Conservation (phyloP, 257 asterid genomes). For the Solanum sitiens region DNA sequence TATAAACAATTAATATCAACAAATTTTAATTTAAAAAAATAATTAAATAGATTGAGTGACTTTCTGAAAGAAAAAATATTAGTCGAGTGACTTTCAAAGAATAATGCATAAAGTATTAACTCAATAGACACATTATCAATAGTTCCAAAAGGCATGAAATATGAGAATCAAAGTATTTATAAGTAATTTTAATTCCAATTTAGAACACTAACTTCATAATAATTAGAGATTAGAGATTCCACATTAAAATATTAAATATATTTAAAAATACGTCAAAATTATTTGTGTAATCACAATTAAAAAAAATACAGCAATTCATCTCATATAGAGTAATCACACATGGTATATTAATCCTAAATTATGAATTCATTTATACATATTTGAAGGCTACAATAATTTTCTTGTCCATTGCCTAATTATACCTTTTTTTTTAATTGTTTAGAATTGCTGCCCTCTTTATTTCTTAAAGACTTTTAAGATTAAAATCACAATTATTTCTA, state of each 20-base stretch:
- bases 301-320: not conserved
- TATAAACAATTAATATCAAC: no score
- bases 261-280: not conserved
- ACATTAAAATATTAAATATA: not conserved
- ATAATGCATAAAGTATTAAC: no score
- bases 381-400: not conserved
- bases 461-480: no score
- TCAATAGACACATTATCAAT: no score
- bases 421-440: no score
- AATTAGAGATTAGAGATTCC: not conserved
- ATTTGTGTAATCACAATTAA: not conserved
- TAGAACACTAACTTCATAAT: not conserved
- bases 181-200: not conserved
- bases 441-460: no score
- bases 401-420: not conserved
- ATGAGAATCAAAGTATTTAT: not conserved
- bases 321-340: not conserved
- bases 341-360: not conserved
- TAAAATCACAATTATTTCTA: no score
- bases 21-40: no score
- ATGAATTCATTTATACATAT: not conserved
- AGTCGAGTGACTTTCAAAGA: no score
- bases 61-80: no score
- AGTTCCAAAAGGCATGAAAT: no score
- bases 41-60: no score